A percentile compares a stretch with the other conserved stretches of the same genome.
Conservation (phyloP, 176 grass and related monocot species). For the Melocanna baccifera region DNA sequence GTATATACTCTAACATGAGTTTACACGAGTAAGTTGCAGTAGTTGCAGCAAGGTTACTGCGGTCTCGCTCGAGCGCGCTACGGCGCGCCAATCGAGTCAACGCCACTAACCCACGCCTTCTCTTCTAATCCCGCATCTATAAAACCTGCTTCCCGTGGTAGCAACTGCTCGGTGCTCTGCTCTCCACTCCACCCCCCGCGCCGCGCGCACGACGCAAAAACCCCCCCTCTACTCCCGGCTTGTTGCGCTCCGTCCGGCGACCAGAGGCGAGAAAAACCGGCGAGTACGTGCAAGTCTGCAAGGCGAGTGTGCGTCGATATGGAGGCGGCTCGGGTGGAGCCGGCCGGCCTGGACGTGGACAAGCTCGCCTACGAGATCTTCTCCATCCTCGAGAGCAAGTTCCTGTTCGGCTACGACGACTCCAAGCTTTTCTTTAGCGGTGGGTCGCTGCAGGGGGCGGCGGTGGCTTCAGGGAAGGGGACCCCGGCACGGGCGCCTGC, state of each 20-base stretch:
- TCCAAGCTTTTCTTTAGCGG: slow-evolving; percentile 56
- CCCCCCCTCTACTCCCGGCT: neutral
- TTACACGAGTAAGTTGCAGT: neutral
- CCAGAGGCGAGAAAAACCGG: neutral
- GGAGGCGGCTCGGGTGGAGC: slow-evolving; percentile 18
- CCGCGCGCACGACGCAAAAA: neutral
- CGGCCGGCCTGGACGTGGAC: slow-evolving; percentile 59
- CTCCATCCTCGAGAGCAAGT: slow-evolving; percentile 94
- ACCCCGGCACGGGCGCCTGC: neutral
- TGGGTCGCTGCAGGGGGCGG: neutral
- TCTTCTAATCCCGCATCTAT: neutral
- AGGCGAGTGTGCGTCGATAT: neutral
- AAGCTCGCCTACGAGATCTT: slow-evolving; percentile 97
- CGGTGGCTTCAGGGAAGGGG: neutral
- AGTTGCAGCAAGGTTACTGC: neutral
- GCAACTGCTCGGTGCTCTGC: slow-evolving; percentile 37
- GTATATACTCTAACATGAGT: neutral
- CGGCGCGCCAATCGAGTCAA: neutral
- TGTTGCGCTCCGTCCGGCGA: neutral
- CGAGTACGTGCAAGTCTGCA: neutral
- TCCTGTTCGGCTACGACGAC: slow-evolving; percentile 84
- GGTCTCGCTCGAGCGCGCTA: neutral
- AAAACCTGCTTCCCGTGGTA: slow-evolving; percentile 17
- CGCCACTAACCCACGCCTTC: slow-evolving; percentile 28
- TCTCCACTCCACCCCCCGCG: neutral